These are phyloP conservation scores for Stentor roeselii DNA, from an alignment of 73 alveolate genomes.

Conservation along the genomic window DNA sequence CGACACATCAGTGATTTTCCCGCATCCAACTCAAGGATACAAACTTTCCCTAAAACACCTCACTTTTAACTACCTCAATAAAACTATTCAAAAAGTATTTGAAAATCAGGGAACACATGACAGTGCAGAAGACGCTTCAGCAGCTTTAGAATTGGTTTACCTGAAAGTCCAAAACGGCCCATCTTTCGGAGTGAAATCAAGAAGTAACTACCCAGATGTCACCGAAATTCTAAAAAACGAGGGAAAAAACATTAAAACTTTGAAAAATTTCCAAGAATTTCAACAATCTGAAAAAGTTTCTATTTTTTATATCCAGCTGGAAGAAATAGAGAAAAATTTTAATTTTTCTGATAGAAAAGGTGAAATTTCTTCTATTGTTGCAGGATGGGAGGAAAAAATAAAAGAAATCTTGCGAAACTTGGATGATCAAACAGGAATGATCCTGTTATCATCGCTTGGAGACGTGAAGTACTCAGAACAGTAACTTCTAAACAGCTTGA, in stretches of 20 bases:
- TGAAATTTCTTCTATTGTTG: neutral
- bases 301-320: neutral
- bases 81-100: conserved; percentile 34
- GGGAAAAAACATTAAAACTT: neutral
- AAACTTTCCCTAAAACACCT: conserved; percentile 38
- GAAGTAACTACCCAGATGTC: neutral
- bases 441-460: neutral
- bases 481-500: neutral
- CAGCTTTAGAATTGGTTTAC: conserved; percentile 39
- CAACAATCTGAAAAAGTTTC: neutral
- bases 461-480: neutral
- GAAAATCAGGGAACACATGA: conserved; percentile 44
- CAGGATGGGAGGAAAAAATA: neutral
- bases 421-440: neutral
- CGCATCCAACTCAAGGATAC: conserved; percentile 35
- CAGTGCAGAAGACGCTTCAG: conserved; percentile 47
- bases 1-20: conserved; percentile 51
- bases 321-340: neutral
- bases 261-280: neutral
- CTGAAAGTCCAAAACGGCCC: conserved; percentile 31
- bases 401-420: neutral
- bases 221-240: neutral
- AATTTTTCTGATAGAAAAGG: neutral
- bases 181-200: conserved; percentile 19
- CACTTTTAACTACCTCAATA: conserved; percentile 37